These are phyloP conservation scores for Halocafeteria seosinensis DNA, from an alignment of 108 stramenopile species.

Conservation along the genomic window DNA sequence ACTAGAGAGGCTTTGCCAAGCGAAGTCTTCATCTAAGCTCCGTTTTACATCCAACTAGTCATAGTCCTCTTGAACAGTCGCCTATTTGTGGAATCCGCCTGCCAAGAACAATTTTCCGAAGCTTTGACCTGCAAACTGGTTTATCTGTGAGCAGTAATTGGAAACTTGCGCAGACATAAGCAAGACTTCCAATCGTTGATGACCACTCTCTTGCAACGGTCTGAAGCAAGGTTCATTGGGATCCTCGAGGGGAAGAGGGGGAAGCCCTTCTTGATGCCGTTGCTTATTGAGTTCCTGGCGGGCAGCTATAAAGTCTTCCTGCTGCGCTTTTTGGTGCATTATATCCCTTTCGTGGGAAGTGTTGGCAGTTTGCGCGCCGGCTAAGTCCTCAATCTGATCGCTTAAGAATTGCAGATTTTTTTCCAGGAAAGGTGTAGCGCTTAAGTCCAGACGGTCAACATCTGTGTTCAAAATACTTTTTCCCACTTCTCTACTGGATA, in stretches of 20 bases:
- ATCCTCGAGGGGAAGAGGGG: constrained; percentile 16
- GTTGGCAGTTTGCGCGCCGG: constrained; percentile 49
- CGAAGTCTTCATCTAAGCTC: no score
- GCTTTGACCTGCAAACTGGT: constrained; percentile 57
- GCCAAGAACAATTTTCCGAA: constrained; percentile 72
- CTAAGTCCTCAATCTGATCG: constrained; percentile 80
- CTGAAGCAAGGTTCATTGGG: constrained; percentile 13
- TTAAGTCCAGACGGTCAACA: constrained; percentile 40
- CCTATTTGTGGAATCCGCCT: constrained; percentile 48
- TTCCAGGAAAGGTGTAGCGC: constrained; percentile 75
- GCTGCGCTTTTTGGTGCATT: no score
- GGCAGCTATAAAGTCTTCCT: constrained; percentile 17
- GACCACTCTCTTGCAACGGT: background rate
- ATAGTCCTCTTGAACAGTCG: no score
- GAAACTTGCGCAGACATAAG: constrained; percentile 72
- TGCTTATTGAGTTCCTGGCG: constrained; percentile 25
- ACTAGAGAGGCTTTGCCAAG: no score
- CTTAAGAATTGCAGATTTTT: constrained; percentile 81
- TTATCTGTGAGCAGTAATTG: constrained; percentile 76
- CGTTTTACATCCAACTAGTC: no score
- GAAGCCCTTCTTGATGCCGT: constrained; percentile 19
- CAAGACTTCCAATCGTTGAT: constrained; percentile 57
- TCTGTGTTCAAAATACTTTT: constrained; percentile 53
- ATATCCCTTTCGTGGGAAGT: constrained; percentile 2
- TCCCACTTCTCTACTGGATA: no score